Evolutionary conservation across 495 filamentous ascomycete genomes (phyloP).

Genomic region (Friedmanniomyces simplex): DNA sequence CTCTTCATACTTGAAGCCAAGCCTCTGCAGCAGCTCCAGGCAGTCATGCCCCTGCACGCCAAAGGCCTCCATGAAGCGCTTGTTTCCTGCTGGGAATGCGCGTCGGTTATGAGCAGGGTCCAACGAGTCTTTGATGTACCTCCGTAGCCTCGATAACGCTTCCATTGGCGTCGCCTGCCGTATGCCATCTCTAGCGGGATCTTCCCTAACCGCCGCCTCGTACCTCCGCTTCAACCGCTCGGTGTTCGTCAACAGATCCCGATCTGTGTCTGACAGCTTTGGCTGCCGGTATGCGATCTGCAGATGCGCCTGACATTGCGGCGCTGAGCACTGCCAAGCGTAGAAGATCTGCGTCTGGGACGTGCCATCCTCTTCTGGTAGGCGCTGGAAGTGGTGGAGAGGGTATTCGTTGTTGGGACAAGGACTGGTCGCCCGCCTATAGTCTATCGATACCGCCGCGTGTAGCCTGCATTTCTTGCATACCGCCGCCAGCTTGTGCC

Average conservation of each 20-base stretch:
- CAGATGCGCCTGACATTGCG: constrained; percentile 45
- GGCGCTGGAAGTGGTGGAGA: constrained; percentile 32
- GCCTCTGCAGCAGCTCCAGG: constrained; percentile 42
- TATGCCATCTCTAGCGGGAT: constrained; percentile 50
- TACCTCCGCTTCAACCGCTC: constrained; percentile 43
- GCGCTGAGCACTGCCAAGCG: constrained; percentile 51
- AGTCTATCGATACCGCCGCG: constrained; percentile 42
- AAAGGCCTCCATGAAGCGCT: constrained; percentile 59
- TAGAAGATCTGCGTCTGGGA: constrained; percentile 17
- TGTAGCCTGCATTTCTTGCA: constrained; percentile 50
- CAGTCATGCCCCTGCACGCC: constrained; percentile 49
- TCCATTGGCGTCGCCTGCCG: constrained; percentile 37
- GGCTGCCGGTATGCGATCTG: constrained; percentile 45
- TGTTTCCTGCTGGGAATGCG: constrained; percentile 56
- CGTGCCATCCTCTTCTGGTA: neutral
- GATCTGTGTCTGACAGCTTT: constrained; percentile 39
- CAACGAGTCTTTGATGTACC: constrained; percentile 55
- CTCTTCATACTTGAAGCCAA: constrained; percentile 44
- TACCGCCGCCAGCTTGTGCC: constrained; percentile 43
- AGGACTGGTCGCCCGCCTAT: constrained; percentile 16
- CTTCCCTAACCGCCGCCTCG: constrained; percentile 40
- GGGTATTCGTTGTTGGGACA: constrained; percentile 29
- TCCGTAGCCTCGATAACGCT: constrained; percentile 45
- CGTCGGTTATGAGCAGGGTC: constrained; percentile 37
- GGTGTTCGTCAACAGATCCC: constrained; percentile 48